Base-by-base conservation (phyloP, 148 eudicot genomes). In the Gaultheria prostrata region DNA sequence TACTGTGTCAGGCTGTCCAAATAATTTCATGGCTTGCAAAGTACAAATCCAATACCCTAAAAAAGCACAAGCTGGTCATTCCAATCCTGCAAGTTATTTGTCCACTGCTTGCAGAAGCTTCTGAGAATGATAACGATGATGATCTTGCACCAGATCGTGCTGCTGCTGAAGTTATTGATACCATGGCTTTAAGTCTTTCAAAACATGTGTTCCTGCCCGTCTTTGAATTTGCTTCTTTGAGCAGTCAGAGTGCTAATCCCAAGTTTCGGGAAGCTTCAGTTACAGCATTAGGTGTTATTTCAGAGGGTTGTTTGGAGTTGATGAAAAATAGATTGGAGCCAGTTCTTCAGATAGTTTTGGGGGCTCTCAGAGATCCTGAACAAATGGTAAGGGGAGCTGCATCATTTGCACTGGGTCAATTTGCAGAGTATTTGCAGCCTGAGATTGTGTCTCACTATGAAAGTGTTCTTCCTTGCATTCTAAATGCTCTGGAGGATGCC, bases 331-430 rank as follows among this genome's bases (percentile, higher is more conserved):
- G 93, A 73, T 77, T 94, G 84, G 91, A 92, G 86, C 91, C 97
- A 49, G 83, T 91, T 85, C 98, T 96, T 85, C 95, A 89, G 67
- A 91, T 94, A 81, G 99, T 94, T 83, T 88, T 96, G 89, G 99
- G 97, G 56, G 92, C 93, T 88, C 86, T 94, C 82, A 93, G 97
- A 86, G 99, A 96, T 89, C 93, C 91, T 82, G 99, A 96, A 86
- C 98, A 93, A 89, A 91, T 96, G 93, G 98, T 96, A 69, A 87
- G 99, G 85, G 99, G 99, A 18, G 94, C 99, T 85, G 98, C 99
- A 33, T 92, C 99, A 63, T 96, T 94, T 87, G 99, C 98, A 32
- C 85, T 96, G 80, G 98, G 98, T 77, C 99, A 96, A 86, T 96
- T 94, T 88, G 95, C 99, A 33, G 97, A 96, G 89, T 83, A 96